Percentiles rank a stretch among this genome's conserved stretches.
Conservation (phyloP, 768 basidiomycete genomes). For the Suillus discolor region DNA sequence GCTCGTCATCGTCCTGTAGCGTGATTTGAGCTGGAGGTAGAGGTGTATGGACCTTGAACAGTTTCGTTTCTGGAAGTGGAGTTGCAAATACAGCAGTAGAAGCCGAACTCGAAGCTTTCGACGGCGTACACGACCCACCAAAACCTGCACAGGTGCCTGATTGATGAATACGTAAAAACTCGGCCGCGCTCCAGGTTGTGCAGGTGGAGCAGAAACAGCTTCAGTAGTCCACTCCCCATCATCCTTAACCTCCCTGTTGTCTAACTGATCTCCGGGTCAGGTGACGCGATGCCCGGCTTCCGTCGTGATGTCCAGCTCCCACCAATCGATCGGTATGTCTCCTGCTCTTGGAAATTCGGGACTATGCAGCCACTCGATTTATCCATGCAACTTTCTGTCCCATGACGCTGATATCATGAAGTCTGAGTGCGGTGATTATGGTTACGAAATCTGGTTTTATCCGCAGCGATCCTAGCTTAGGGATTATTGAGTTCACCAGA, state of each 20-base stretch:
- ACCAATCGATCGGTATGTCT: not conserved
- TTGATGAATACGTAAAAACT: no score
- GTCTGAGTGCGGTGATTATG: not conserved
- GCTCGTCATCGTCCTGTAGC: no score
- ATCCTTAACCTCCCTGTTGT: not conserved
- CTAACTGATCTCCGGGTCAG: not conserved
- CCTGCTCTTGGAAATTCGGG: not conserved
- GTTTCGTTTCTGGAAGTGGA: no score
- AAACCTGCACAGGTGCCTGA: no score
- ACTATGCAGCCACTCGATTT: not conserved
- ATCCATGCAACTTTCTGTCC: not conserved
- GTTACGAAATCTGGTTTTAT: not conserved
- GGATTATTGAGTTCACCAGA: not conserved
- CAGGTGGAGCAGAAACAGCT: no score
- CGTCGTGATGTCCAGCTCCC: not conserved
- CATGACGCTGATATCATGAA: not conserved
- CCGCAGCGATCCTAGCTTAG: not conserved
- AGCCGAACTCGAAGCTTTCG: no score
- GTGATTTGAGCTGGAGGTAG: no score
- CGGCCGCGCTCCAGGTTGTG: no score
- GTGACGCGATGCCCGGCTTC: not conserved
- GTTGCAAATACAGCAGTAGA: no score
- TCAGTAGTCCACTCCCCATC: no score
- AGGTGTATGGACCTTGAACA: no score
- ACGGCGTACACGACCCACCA: no score